These are phyloP conservation scores for Atkinsonella texensis DNA, from an alignment of 2,329 filamentous ascomycete genomes.

Conservation along the genomic window DNA sequence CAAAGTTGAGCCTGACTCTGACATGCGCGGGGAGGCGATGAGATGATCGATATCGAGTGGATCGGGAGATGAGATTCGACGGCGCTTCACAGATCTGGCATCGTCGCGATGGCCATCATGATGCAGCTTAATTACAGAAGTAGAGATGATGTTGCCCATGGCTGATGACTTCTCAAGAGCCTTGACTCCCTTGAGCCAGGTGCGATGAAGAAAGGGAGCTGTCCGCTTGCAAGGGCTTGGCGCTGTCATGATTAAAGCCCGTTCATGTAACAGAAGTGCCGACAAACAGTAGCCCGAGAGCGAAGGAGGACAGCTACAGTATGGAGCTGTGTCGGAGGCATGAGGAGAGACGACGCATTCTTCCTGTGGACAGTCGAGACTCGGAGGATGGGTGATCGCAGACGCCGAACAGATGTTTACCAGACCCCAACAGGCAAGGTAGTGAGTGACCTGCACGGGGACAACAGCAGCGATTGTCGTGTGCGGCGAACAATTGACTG, in stretches of 20 bases:
- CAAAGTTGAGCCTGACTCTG: conserved; percentile 28
- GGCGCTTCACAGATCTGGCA: conserved; percentile 35
- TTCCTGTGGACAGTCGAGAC: conserved; percentile 2
- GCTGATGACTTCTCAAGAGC: conserved; percentile 25
- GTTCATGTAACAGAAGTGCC: conserved; percentile 18
- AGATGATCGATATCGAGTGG: conserved; percentile 21
- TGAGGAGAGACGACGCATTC: conserved; percentile 7
- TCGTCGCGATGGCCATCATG: conserved; percentile 23
- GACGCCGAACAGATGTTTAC: conserved; percentile 1
- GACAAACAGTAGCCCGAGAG: not conserved
- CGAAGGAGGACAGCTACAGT: not conserved
- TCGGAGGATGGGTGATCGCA: not conserved
- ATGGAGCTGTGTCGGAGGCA: conserved; percentile 5
- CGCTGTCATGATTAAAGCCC: conserved; percentile 34
- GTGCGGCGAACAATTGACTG: not conserved
- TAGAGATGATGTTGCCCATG: conserved; percentile 33
- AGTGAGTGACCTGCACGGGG: not conserved
- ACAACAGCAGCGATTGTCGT: not conserved
- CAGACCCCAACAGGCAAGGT: conserved; percentile 1
- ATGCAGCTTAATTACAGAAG: conserved; percentile 22
- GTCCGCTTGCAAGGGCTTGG: conserved; percentile 34
- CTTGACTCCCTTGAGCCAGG: conserved; percentile 37
- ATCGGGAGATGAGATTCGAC: conserved; percentile 31
- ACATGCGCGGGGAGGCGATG: conserved; percentile 17
- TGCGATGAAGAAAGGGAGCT: conserved; percentile 42